Evolutionary conservation across 192 early-diverging fungal species (phyloP).

Genomic region (Coemansia sp.): DNA sequence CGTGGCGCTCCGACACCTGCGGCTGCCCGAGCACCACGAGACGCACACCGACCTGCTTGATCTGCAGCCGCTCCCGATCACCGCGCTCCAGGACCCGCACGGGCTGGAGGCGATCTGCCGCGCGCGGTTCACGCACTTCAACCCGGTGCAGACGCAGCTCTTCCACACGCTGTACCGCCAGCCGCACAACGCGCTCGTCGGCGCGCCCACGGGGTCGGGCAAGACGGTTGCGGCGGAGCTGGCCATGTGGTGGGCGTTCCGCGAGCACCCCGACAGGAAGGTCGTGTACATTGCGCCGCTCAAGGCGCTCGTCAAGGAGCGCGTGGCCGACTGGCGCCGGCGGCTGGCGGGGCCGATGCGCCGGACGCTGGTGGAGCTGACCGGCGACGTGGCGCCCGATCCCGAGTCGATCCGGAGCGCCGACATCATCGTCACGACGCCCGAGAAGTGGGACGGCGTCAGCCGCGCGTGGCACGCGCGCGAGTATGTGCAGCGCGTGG

Average conservation of each 20-base stretch:
- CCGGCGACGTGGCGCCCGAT: constrained; percentile 95
- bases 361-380: constrained; percentile 88
- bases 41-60: constrained; percentile 91
- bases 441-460: constrained; percentile 99
- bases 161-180: constrained; percentile 96
- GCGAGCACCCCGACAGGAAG: constrained; percentile 74
- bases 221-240: constrained; percentile 97
- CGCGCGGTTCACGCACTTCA: constrained; percentile 91
- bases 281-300: constrained; percentile 98
- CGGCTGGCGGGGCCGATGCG: constrained; percentile 73
- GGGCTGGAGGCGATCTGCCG: constrained; percentile 81
- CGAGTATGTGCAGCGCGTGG: constrained; percentile 84
- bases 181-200: constrained; percentile 82
- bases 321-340: constrained; percentile 84
- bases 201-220: constrained; percentile 97
- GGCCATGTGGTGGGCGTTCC: constrained; percentile 92
- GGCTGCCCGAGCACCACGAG: constrained; percentile 83
- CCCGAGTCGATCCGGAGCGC: constrained; percentile 79
- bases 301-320: constrained; percentile 96
- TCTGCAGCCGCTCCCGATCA: constrained; percentile 87
- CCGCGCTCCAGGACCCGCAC: constrained; percentile 76
- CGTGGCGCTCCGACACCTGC: constrained; percentile 91
- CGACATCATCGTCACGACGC: constrained; percentile 98
- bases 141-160: constrained; percentile 98
- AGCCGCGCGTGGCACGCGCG: constrained; percentile 91